These are phyloP conservation scores for Dorcoceras hygrometricum DNA, from an alignment of 257 asterid species.

Conservation along the genomic window DNA sequence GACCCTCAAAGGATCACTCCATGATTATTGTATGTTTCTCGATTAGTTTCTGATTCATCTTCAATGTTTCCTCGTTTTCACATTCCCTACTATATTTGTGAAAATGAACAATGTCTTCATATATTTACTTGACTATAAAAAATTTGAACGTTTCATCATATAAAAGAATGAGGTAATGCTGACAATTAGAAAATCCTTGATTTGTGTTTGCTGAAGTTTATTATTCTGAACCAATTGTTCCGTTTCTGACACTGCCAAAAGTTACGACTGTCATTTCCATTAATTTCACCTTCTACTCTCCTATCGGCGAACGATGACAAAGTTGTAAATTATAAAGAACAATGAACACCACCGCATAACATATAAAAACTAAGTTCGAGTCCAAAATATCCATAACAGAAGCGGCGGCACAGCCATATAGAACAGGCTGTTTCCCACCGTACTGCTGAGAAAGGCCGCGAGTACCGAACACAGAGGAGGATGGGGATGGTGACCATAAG, in stretches of 20 bases:
- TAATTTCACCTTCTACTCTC: conserved; percentile 18
- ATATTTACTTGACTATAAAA: no score
- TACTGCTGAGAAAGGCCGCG: no score
- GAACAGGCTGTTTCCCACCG: no score
- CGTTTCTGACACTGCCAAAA: conserved; percentile 16
- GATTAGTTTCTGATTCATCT: neutral
- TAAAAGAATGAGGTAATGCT: neutral
- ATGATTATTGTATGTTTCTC: conserved; percentile 21
- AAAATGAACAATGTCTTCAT: no score
- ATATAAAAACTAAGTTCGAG: no score
- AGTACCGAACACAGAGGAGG: no score
- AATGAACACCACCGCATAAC: conserved; percentile 45
- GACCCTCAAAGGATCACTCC: conserved; percentile 80
- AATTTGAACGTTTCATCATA: neutral
- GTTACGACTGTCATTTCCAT: conserved; percentile 21
- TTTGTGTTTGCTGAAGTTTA: neutral
- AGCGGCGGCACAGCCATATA: no score
- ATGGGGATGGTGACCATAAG: no score
- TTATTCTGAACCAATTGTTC: no score
- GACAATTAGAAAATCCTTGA: neutral
- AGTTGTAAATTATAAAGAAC: conserved; percentile 52
- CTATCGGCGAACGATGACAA: conserved; percentile 31
- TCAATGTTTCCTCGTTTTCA: neutral
- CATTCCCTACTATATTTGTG: neutral
- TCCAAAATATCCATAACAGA: no score